Evolutionary conservation across 202 grass and related monocot genomes (phyloP).

Genomic region (Elaeis oleifera): DNA sequence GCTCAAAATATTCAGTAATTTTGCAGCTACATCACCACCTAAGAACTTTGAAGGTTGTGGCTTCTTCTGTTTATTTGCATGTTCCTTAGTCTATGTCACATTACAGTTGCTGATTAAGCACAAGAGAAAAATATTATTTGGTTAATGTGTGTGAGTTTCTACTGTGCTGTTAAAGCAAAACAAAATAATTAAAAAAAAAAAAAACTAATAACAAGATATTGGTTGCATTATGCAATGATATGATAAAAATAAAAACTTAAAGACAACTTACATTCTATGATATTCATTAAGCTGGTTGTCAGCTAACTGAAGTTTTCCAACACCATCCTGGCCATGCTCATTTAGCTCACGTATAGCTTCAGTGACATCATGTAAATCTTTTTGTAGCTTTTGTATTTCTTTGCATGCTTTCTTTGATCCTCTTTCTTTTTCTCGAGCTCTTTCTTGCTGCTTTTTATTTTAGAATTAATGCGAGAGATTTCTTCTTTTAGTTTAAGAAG

Average conservation of each 20-base stretch:
- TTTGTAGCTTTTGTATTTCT: conserved; percentile 68
- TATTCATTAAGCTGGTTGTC: conserved; percentile 78
- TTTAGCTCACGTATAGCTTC: conserved; percentile 51
- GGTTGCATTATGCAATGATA: neutral
- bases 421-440: conserved; percentile 97
- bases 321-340: conserved; percentile 57
- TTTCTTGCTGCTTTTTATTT: conserved; percentile 96
- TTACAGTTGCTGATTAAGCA: neutral
- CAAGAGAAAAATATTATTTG: neutral
- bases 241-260: neutral
- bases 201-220: conserved; percentile 1
- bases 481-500: conserved; percentile 90
- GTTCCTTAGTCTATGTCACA: too few species aligned
- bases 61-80: too few species aligned
- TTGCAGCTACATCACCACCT: too few species aligned
- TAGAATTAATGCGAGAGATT: conserved; percentile 85
- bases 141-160: too few species aligned
- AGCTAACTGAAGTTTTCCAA: conserved; percentile 78
- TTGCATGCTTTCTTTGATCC: conserved; percentile 64
- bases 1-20: too few species aligned
- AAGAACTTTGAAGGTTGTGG: too few species aligned
- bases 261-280: conserved; percentile 79
- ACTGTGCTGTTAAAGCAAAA: too few species aligned
- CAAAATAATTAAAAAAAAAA: conserved; percentile 7
- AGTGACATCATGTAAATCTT: conserved; percentile 67